Percentiles rank a stretch among this genome's conserved stretches.
These are phyloP conservation scores for Saururus chinensis DNA, from an alignment of 164 flowering plant genomes.

Conservation along the genomic window DNA sequence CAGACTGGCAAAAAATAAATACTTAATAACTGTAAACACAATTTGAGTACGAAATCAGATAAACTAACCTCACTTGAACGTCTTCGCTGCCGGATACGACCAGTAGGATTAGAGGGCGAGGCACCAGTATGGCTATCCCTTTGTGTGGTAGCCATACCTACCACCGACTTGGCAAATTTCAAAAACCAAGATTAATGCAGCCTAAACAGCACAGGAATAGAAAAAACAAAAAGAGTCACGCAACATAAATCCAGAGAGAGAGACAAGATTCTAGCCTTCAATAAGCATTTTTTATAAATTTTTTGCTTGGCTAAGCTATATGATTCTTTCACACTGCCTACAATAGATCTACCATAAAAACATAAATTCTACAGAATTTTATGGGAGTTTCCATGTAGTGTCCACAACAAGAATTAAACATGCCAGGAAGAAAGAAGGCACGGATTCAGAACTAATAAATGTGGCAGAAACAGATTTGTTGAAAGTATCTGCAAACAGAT, in stretches of 20 bases:
- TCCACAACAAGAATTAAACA: too few relatives aligned
- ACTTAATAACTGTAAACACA: background rate
- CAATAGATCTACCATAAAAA: too few relatives aligned
- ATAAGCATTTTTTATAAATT: too few relatives aligned
- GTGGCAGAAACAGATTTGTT: too few relatives aligned
- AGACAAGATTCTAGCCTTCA: background rate
- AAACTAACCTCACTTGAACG: slow-evolving; percentile 63
- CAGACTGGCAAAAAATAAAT: too few relatives aligned
- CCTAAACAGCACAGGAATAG: background rate
- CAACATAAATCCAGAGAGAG: background rate
- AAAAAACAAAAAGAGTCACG: background rate
- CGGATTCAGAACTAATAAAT: too few relatives aligned
- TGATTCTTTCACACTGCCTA: too few relatives aligned
- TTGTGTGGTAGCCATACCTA: background rate
- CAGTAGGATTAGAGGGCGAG: slow-evolving; percentile 24
- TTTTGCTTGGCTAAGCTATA: too few relatives aligned
- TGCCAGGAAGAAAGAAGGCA: too few relatives aligned
- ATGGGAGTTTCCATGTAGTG: too few relatives aligned
- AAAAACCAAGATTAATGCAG: background rate
- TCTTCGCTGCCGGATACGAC: slow-evolving; percentile 53
- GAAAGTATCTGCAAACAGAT: too few relatives aligned
- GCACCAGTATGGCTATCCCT: background rate
- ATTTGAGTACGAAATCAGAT: background rate
- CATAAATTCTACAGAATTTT: too few relatives aligned
- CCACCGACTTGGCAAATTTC: background rate